phyloP scores from a whole-genome alignment of 768 basidiomycete genomes.

The Russula sp. region DNA sequence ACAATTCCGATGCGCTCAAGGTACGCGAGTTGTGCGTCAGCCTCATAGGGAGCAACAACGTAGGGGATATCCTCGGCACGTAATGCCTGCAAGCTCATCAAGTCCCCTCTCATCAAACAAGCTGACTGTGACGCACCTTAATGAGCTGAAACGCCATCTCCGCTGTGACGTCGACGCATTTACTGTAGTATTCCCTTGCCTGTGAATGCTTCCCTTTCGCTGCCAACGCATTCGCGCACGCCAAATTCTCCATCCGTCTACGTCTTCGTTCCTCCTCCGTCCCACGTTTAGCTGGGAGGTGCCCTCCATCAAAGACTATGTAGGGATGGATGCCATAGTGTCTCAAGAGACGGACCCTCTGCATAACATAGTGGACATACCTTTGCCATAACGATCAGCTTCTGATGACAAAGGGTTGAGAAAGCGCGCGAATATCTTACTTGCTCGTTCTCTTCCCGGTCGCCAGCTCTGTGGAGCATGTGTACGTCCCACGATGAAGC shows the following conservation, averaged over 20 bases:
- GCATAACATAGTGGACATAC: slow-evolving; percentile 97
- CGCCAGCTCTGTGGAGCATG: slow-evolving; percentile 88
- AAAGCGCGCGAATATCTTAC: slow-evolving; percentile 42
- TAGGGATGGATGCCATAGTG: slow-evolving; percentile 85
- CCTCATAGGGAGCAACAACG: slow-evolving; percentile 97
- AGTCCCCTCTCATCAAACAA: neutral
- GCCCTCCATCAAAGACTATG: slow-evolving; percentile 95
- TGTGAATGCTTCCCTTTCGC: slow-evolving; percentile 75
- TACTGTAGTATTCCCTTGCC: slow-evolving; percentile 85
- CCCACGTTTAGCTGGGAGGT: slow-evolving; percentile 88
- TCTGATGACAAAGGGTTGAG: neutral
- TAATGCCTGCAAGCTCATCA: slow-evolving; percentile 59
- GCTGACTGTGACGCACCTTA: slow-evolving; percentile 55
- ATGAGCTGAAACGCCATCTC: slow-evolving; percentile 97
- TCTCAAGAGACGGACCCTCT: slow-evolving; percentile 78
- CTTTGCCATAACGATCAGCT: slow-evolving; percentile 40
- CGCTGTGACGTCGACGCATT: slow-evolving; percentile 92
- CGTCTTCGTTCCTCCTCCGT: slow-evolving; percentile 81
- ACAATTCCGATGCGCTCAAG: slow-evolving; percentile 80
- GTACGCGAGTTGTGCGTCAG: slow-evolving; percentile 94
- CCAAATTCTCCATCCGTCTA: slow-evolving; percentile 71
- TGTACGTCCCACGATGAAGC: slow-evolving; percentile 84
- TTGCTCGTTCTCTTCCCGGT: slow-evolving; percentile 79
- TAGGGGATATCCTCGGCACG: slow-evolving; percentile 77
- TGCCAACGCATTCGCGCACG: slow-evolving; percentile 66